Evolutionary conservation across 257 asterid species (phyloP).

Genomic region (Scutellaria minor): DNA sequence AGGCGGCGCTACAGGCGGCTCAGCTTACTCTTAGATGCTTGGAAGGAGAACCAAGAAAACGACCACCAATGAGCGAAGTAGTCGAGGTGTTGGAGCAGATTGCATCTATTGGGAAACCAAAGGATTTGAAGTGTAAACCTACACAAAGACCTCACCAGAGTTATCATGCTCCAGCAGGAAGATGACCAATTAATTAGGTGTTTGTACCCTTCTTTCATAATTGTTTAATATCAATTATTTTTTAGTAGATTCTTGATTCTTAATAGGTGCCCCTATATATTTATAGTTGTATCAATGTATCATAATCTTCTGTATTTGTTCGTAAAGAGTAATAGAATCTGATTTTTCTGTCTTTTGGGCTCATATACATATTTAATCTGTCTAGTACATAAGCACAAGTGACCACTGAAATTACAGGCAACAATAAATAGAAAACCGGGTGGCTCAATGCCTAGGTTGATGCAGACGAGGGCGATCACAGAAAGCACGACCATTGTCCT

Average conservation of each 20-base stretch:
- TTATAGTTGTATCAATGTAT: slow-evolving; percentile 13
- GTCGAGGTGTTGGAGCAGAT: slow-evolving; percentile 45
- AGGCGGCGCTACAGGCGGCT: slow-evolving; percentile 41
- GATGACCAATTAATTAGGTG: slow-evolving; percentile 15
- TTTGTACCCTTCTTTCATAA: neutral
- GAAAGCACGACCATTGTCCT: slow-evolving; percentile 73
- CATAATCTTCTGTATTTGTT: slow-evolving; percentile 1
- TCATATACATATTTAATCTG: no score
- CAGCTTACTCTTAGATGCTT: slow-evolving; percentile 53
- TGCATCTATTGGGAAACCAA: slow-evolving; percentile 37
- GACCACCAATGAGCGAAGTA: slow-evolving; percentile 51
- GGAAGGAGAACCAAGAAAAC: slow-evolving; percentile 43
- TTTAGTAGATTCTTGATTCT: slow-evolving; percentile 22
- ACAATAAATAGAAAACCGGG: neutral
- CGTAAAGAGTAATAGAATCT: neutral
- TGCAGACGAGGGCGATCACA: slow-evolving; percentile 89
- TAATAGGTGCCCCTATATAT: neutral
- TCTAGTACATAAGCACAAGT: no score
- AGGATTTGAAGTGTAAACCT: slow-evolving; percentile 30
- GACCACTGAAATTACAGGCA: no score
- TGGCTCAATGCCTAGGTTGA: slow-evolving; percentile 61
- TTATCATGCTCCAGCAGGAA: neutral
- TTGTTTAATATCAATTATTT: neutral
- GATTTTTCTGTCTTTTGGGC: no score
- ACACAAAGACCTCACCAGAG: neutral